Evolutionary conservation across 164 flowering plant species (phyloP), one percentile per base, ranked within the genome.

Genomic region (Aristolochia fimbriata): DNA sequence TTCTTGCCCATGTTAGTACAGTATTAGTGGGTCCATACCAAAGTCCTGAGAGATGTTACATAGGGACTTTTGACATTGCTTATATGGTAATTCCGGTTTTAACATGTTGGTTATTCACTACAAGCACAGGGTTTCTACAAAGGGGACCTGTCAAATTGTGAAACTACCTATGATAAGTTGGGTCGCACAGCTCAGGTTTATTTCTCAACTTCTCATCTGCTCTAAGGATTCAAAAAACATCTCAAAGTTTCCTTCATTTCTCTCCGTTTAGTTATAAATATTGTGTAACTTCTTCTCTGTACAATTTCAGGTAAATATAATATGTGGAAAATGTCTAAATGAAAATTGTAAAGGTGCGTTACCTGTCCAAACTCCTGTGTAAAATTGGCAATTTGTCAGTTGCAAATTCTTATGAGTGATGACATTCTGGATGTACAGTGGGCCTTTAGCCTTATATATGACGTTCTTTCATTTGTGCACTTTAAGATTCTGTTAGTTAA

Each of bases 181-280:
- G 98, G 98, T 14, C 89, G 96, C 17, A 83, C 93, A 45, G 88
- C 98, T 62, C 88, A 85, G 96, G 98, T 89, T 69, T 49, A 77
- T 61, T 46, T 48, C 19, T 14, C 56, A 23, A n/a, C n/a, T n/a
- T 19, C 24, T 62, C 27, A 30, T 25, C 55, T 54, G 10, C 22
- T 46, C 23, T 45, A 58, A 51, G 24, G 20, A 62, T 12, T 51
- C 37, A 15, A 12, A 25, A 59, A 1, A 30, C 8, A 43, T 5
- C 12, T 16, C 24, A 11, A 21, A 19, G 33, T 20, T 52, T 23
- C 23, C 64, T 27, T 59, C 30, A 22, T 52, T 52, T 25, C 4
- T 64, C 4, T 8, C 37, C 5, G 1, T 45, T 16, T 59, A 52
- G 43, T 20, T 52, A 20, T 15, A 20, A 33, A 49, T 30, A 2